Percentiles rank a stretch among this genome's conserved stretches.
Evolutionary conservation across 768 basidiomycete species (phyloP).

Genomic region (Pleurotus citrinopileatus): DNA sequence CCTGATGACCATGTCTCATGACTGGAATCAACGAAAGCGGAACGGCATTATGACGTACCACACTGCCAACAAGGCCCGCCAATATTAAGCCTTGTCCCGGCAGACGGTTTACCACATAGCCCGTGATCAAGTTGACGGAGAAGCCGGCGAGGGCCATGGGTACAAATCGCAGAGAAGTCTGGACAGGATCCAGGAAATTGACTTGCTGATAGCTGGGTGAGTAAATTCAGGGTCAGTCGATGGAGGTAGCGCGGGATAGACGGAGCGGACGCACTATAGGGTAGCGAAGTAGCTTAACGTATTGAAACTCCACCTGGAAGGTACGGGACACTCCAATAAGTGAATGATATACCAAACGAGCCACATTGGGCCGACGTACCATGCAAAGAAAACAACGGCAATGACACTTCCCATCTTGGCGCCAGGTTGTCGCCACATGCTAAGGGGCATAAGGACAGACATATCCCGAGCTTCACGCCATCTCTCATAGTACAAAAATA

Average conservation of each 20-base stretch:
- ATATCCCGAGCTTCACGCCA: conserved; percentile 22
- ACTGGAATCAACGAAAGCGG: background rate
- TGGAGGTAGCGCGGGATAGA: background rate
- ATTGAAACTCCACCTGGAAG: conserved; percentile 25
- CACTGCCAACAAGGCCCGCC: conserved; percentile 22
- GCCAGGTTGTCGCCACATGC: conserved; percentile 27
- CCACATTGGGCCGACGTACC: conserved; percentile 15
- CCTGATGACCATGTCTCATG: conserved; percentile 15
- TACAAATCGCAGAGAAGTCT: conserved; percentile 28
- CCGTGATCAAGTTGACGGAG: conserved; percentile 17
- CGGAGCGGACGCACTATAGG: conserved; percentile 19
- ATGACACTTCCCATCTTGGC: conserved; percentile 26
- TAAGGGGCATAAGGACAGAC: conserved; percentile 29
- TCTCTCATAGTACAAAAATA: conserved; percentile 27
- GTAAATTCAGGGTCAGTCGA: background rate
- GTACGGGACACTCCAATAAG: background rate
- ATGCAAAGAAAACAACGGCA: conserved; percentile 28
- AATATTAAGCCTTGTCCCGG: conserved; percentile 26
- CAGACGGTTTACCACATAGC: conserved; percentile 22
- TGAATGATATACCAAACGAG: background rate
- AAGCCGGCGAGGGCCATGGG: conserved; percentile 29
- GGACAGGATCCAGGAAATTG: conserved; percentile 22
- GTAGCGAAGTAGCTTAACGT: conserved; percentile 28
- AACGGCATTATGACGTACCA: conserved; percentile 19
- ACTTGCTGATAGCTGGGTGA: conserved; percentile 28